Evolutionary conservation across 345 rosid genomes (phyloP).

Genomic region (Passiflora organensis): DNA sequence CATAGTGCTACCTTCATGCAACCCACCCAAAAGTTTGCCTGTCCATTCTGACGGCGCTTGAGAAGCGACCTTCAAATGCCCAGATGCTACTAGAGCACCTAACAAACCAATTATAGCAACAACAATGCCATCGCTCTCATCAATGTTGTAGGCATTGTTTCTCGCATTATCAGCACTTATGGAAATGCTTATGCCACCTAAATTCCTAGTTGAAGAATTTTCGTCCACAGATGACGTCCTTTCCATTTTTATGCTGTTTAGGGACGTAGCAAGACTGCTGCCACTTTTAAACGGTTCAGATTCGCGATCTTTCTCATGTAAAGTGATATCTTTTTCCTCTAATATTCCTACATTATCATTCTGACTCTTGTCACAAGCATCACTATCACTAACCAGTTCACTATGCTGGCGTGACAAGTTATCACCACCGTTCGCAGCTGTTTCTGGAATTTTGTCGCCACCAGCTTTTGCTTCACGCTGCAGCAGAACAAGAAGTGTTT

Average conservation of each 20-base stretch:
- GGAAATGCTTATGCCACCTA: conserved; percentile 95
- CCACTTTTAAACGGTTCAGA: conserved; percentile 29
- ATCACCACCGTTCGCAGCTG: conserved; percentile 28
- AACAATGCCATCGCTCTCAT: conserved; percentile 79
- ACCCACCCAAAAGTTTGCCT: conserved; percentile 57
- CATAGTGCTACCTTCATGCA: conserved; percentile 73
- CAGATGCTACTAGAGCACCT: conserved; percentile 77
- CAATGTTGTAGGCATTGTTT: conserved; percentile 87
- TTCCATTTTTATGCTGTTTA: conserved; percentile 36
- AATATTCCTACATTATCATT: conserved; percentile 35
- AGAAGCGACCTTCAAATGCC: conserved; percentile 66
- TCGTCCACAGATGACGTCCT: conserved; percentile 64
- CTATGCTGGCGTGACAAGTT: conserved; percentile 34
- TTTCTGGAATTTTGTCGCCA: conserved; percentile 40
- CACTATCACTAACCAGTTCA: conserved; percentile 29
- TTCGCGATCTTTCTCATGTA: conserved; percentile 32
- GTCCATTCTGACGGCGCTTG: conserved; percentile 49
- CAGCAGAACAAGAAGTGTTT: conserved; percentile 92
- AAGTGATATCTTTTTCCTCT: conserved; percentile 33
- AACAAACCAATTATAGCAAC: conserved; percentile 84
- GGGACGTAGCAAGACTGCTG: conserved; percentile 33
- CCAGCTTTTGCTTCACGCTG: conserved; percentile 93
- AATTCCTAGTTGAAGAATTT: conserved; percentile 43
- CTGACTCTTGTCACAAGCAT: conserved; percentile 34
- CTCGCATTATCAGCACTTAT: conserved; percentile 94